These are phyloP conservation scores for Sugiyamaella novakii DNA, from an alignment of 1,139 yeast species.

Conservation along the genomic window DNA sequence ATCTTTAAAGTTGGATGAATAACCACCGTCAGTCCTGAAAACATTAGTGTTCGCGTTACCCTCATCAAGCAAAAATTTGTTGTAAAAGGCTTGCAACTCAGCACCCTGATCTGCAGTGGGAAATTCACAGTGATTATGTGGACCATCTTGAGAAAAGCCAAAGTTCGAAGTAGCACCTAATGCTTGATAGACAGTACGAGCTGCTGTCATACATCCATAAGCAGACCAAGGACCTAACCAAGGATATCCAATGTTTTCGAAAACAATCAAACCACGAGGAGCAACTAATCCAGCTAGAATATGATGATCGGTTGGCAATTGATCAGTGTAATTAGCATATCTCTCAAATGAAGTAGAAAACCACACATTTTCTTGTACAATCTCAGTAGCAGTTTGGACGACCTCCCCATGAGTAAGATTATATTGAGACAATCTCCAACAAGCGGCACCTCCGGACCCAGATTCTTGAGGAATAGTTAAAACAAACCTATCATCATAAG, in stretches of 20 bases:
- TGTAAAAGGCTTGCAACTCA: slow-evolving; percentile 12
- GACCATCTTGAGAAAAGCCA: slow-evolving; percentile 18
- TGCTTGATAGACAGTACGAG: slow-evolving; percentile 12
- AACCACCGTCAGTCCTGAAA: slow-evolving; percentile 9
- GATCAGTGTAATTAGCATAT: slow-evolving; percentile 15
- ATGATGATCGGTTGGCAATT: slow-evolving; percentile 14
- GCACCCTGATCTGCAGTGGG: slow-evolving; percentile 15
- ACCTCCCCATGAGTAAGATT: slow-evolving; percentile 4
- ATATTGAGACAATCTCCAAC: slow-evolving; percentile 16
- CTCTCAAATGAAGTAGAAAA: slow-evolving; percentile 15
- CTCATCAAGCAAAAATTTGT: slow-evolving; percentile 16
- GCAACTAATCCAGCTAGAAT: slow-evolving; percentile 19
- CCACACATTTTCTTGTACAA: slow-evolving; percentile 16
- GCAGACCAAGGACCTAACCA: slow-evolving; percentile 17
- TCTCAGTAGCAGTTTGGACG: slow-evolving; percentile 16
- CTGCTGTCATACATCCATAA: slow-evolving; percentile 15
- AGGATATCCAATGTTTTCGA: slow-evolving; percentile 13
- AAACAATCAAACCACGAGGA: slow-evolving; percentile 12
- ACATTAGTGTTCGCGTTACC: slow-evolving; percentile 14
- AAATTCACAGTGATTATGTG: slow-evolving; percentile 14
- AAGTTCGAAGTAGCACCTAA: slow-evolving; percentile 9
- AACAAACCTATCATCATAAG: slow-evolving; percentile 10
- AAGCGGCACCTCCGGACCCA: slow-evolving; percentile 18
- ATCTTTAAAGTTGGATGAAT: slow-evolving; percentile 2
- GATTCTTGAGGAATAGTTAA: slow-evolving; percentile 18